Evolutionary conservation across 768 basidiomycete genomes (phyloP).

Genomic region (Boletus rex-veris): DNA sequence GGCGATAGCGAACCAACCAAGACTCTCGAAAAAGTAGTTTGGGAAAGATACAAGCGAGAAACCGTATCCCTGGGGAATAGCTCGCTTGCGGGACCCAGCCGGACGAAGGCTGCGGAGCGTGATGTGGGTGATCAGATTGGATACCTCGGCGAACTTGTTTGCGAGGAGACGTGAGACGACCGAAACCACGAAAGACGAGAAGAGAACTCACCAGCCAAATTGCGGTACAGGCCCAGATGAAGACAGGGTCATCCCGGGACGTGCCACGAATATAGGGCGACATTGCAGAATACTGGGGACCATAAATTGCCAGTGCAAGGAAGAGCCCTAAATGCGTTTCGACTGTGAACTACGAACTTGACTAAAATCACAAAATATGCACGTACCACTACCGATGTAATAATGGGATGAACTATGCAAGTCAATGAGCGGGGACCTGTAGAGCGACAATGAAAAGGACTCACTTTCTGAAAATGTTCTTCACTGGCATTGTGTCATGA

Average conservation of each 20-base stretch:
- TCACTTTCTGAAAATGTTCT: conserved; percentile 14
- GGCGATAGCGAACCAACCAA: conserved; percentile 70
- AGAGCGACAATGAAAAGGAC: background rate
- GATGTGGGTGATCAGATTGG: conserved; percentile 81
- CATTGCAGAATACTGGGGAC: conserved; percentile 67
- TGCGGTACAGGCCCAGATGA: conserved; percentile 62
- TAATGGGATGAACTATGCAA: conserved; percentile 79
- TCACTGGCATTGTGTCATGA: conserved; percentile 95
- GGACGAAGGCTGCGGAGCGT: conserved; percentile 84
- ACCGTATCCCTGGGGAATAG: conserved; percentile 91
- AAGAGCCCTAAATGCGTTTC: conserved; percentile 49
- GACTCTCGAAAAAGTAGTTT: conserved; percentile 90
- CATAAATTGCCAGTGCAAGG: conserved; percentile 78
- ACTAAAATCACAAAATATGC: background rate
- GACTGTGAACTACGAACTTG: background rate
- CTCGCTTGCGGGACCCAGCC: conserved; percentile 68
- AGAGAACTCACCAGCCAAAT: conserved; percentile 68
- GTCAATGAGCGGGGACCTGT: background rate
- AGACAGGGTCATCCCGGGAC: conserved; percentile 57
- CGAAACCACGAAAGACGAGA: background rate
- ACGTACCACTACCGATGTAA: conserved; percentile 66
- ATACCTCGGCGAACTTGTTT: conserved; percentile 73
- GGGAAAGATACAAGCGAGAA: conserved; percentile 86
- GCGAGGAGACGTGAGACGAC: background rate
- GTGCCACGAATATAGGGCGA: conserved; percentile 64